phyloP scores from a whole-genome alignment of 2,329 filamentous ascomycete genomes.

The Pseudohalonectria lignicola region DNA sequence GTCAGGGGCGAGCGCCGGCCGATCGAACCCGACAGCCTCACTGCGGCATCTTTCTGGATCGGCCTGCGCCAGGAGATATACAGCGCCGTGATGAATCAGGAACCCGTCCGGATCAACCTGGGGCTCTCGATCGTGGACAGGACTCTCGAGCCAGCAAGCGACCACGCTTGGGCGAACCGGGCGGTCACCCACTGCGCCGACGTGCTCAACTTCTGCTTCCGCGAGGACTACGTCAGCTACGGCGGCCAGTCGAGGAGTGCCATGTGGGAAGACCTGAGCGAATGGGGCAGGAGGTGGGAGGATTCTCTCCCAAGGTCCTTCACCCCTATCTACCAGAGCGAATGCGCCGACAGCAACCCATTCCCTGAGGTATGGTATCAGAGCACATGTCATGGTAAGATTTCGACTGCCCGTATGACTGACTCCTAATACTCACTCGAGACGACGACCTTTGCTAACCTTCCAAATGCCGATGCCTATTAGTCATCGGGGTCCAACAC shows the following conservation, averaged over 20 bases:
- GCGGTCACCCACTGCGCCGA: constrained; percentile 53
- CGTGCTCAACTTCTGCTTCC: constrained; percentile 52
- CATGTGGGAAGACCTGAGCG: constrained; percentile 31
- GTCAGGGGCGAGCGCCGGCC: constrained; percentile 29
- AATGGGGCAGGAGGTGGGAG: constrained; percentile 35
- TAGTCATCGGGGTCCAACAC: constrained; percentile 49
- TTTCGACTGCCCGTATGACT: no score
- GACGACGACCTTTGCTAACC: no score
- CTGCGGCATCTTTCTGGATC: constrained; percentile 45
- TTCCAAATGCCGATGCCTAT: neutral
- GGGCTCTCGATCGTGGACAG: constrained; percentile 38
- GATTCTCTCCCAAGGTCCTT: constrained; percentile 37
- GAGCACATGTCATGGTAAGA: constrained; percentile 39
- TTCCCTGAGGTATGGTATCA: constrained; percentile 51
- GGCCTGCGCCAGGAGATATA: constrained; percentile 50
- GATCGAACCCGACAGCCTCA: constrained; percentile 27
- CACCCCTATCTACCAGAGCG: constrained; percentile 38
- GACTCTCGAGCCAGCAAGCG: constrained; percentile 31
- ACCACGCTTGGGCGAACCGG: constrained; percentile 48
- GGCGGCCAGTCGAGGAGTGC: constrained; percentile 13
- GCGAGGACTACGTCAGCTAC: constrained; percentile 17
- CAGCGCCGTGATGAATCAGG: constrained; percentile 36
- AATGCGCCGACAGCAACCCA: constrained; percentile 21
- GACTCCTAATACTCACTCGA: neutral
- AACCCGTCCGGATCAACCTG: constrained; percentile 35